Base-by-base conservation (phyloP, 1,284 basidiomycete genomes). In the Fomitiporia mediterranea region DNA sequence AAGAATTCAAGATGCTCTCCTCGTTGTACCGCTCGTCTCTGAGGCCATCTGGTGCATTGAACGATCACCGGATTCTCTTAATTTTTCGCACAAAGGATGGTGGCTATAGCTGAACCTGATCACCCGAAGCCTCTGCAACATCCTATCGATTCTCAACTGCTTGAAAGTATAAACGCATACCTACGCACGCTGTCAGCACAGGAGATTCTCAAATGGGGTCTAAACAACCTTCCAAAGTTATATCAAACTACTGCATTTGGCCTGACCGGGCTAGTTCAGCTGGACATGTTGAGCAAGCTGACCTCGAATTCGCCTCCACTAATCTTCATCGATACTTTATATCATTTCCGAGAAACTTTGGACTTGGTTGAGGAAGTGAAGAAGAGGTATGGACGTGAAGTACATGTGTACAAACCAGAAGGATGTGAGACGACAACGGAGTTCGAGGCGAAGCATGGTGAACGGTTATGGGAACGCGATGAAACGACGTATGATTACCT, bases 171-270 rank as follows among this genome's bases (percentile, higher is more conserved):
- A 74, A 97, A 97, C 69, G 76, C 74, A 11, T 72, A 90, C 66
- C 83, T 97, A 7, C 76, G 77, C 47, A 68, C 77, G 9, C 82
- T 91, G 61, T 74, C 81, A 0, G 91, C 94, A 0, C 84, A 91
- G 66, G 80, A 92, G 60, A 91, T 96, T 60, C 79, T 98, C 46
- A 67, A 70, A 65, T 97, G 94, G 94, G 91, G 86, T 0, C 68
- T 92, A 46, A 79, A 83, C 55, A 79, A 91, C 65, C 74, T 97
- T n/a, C 87, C 89, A 0, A 74, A 76, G 17, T 75, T 98, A 21
- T 87, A 84, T 71, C 94, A 97, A 69, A 96, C 94, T 2, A 97
- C 94, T 1, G 94, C 94, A 0, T 95, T 98, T 68, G 94, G 94
- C 4, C 78, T 96, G 21, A 97, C 94, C 0, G 94, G 94, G 8